These are phyloP conservation scores for Sporothrix phasma DNA, from an alignment of 2,329 filamentous ascomycete species.

Conservation along the genomic window DNA sequence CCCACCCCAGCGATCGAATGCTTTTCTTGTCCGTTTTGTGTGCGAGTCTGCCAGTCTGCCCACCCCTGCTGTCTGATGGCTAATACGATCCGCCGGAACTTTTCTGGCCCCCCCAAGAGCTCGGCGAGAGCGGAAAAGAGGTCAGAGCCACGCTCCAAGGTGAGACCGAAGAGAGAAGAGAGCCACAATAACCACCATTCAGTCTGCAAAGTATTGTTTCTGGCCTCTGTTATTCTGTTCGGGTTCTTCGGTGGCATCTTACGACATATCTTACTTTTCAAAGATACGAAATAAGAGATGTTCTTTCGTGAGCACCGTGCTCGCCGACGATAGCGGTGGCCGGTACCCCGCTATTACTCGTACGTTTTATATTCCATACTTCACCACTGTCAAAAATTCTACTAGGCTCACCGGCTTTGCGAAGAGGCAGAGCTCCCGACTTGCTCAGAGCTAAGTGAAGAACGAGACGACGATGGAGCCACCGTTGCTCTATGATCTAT, in stretches of 20 bases:
- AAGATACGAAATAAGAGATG: neutral
- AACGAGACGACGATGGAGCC: neutral
- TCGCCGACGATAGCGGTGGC: neutral
- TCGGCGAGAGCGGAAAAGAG: neutral
- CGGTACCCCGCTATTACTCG: neutral
- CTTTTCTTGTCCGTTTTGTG: neutral
- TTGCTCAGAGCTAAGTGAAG: neutral
- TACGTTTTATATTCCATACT: too few relatives aligned
- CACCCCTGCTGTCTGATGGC: neutral
- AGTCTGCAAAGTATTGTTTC: neutral
- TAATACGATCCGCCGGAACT: conserved; percentile 4
- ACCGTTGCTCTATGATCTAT: conserved; percentile 8
- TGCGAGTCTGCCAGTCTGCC: neutral
- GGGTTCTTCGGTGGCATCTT: neutral
- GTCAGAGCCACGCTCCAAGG: neutral
- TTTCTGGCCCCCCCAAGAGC: neutral
- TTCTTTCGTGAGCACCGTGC: neutral
- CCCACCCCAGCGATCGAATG: neutral
- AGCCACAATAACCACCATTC: neutral
- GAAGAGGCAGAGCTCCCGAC: neutral
- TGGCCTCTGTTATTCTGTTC: neutral
- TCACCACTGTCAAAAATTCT: too few relatives aligned
- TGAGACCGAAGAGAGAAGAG: neutral
- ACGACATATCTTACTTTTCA: neutral
- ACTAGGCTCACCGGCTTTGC: too few relatives aligned